A percentile compares a stretch with the other conserved stretches of the same genome.
Conservation (phyloP, 2,329 filamentous ascomycete species). For the Aureobasidium sp. region DNA sequence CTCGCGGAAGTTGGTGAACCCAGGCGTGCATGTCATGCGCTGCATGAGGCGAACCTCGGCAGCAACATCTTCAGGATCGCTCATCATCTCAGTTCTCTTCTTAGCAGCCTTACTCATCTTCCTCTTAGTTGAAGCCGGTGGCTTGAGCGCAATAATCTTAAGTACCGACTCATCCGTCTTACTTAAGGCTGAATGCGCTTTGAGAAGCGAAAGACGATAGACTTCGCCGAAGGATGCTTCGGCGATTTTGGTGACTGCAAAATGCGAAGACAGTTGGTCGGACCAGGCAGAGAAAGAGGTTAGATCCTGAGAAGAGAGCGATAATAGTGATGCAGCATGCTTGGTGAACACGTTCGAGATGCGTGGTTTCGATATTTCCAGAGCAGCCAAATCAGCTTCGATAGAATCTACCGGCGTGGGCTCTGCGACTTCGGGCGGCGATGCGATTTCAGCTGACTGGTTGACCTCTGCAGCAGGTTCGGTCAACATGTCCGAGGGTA, state of each 20-base stretch:
- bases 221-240: conserved; percentile 63
- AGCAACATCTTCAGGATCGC: conserved; percentile 37
- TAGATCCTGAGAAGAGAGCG: conserved; percentile 27
- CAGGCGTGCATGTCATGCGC: conserved; percentile 52
- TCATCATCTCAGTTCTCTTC: conserved; percentile 38
- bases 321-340: conserved; percentile 25
- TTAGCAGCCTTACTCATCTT: conserved; percentile 43
- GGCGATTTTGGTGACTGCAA: conserved; percentile 53
- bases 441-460: background rate
- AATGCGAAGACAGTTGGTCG: conserved; percentile 34
- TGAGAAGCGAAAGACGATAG: conserved; percentile 47
- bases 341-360: conserved; percentile 17
- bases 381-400: background rate
- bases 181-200: conserved; percentile 20
- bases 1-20: conserved; percentile 56
- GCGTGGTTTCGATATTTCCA: conserved; percentile 1
- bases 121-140: conserved; percentile 37
- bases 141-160: conserved; percentile 38
- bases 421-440: background rate
- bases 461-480: background rate
- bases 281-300: conserved; percentile 38
- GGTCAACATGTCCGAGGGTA: background rate
- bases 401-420: background rate
- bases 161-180: conserved; percentile 37
- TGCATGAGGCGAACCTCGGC: conserved; percentile 49